A percentile compares a stretch with the other conserved stretches of the same genome.
Evolutionary conservation across 352 stramenopile species (phyloP).

Genomic region (Phytophthora sp.): DNA sequence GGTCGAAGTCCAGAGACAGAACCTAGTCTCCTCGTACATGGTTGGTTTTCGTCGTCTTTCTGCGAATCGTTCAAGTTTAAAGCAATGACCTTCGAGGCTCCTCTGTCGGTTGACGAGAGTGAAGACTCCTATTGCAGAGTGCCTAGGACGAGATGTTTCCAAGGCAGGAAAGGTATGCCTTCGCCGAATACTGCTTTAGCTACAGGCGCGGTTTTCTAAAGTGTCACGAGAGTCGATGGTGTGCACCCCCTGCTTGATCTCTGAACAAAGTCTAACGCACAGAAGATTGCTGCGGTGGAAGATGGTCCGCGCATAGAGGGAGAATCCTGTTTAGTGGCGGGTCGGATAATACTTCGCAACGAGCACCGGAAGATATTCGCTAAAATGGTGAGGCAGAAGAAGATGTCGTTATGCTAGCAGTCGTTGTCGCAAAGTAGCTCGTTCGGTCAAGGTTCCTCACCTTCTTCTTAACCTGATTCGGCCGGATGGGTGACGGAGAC

Average conservation of each 20-base stretch:
- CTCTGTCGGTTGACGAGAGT: too few species aligned
- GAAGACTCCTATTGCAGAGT: background rate
- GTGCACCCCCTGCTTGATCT: slow-evolving; percentile 3
- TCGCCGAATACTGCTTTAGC: background rate
- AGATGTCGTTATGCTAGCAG: background rate
- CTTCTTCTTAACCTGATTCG: background rate
- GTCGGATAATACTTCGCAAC: background rate
- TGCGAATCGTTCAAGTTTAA: background rate
- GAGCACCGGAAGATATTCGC: slow-evolving; percentile 1
- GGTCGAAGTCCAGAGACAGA: background rate
- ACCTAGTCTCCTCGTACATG: background rate
- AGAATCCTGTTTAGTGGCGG: background rate
- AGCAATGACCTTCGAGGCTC: too few species aligned
- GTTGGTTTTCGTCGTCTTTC: background rate
- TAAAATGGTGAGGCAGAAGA: background rate
- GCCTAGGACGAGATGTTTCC: background rate
- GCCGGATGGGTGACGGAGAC: slow-evolving; percentile 1
- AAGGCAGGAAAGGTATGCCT: background rate
- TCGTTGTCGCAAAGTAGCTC: slow-evolving; percentile 3
- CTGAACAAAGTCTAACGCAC: slow-evolving; percentile 3
- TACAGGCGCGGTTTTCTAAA: slow-evolving; percentile 2
- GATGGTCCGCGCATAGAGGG: background rate
- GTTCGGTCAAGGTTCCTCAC: background rate
- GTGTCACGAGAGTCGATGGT: background rate
- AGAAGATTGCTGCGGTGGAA: slow-evolving; percentile 3